Percentiles rank a stretch among this genome's conserved stretches.
Conservation (phyloP, 2,329 filamentous ascomycete genomes). For the Claviceps arundinis region DNA sequence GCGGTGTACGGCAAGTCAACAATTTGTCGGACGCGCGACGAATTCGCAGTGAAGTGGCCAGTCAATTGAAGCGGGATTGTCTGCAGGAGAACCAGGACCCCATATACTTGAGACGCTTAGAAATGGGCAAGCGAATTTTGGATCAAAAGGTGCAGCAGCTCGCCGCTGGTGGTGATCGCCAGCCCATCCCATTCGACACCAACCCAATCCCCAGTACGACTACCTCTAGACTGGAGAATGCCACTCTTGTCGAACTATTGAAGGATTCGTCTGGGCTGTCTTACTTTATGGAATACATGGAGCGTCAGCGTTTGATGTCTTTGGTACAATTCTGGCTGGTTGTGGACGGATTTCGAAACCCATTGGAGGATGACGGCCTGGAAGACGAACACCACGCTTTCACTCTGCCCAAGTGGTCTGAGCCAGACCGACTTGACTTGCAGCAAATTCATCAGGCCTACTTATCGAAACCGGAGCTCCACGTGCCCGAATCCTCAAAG, state of each 20-base stretch:
- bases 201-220: conserved; percentile 15
- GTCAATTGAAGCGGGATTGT: conserved; percentile 77
- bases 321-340: conserved; percentile 97
- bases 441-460: conserved; percentile 88
- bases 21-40: conserved; percentile 86
- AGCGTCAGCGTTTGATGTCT: conserved; percentile 72
- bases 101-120: conserved; percentile 75
- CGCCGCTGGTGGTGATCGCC: conserved; percentile 49
- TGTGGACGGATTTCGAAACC: conserved; percentile 90
- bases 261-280: conserved; percentile 82
- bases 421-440: conserved; percentile 75
- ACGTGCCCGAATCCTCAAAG: conserved; percentile 57
- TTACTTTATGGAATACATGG: conserved; percentile 99
- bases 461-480: conserved; percentile 67
- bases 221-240: conserved; percentile 57
- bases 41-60: conserved; percentile 83
- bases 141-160: conserved; percentile 82
- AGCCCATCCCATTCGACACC: conserved; percentile 13
- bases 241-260: conserved; percentile 71
- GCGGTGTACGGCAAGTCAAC: conserved; percentile 74
- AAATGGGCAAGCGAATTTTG: conserved; percentile 80
- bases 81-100: conserved; percentile 67
- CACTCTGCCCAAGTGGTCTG: conserved; percentile 56
- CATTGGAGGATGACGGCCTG: conserved; percentile 63
- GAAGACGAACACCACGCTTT: conserved; percentile 51